Base-by-base conservation (phyloP, 148 eudicot species). In the Vaccinium myrtillus region DNA sequence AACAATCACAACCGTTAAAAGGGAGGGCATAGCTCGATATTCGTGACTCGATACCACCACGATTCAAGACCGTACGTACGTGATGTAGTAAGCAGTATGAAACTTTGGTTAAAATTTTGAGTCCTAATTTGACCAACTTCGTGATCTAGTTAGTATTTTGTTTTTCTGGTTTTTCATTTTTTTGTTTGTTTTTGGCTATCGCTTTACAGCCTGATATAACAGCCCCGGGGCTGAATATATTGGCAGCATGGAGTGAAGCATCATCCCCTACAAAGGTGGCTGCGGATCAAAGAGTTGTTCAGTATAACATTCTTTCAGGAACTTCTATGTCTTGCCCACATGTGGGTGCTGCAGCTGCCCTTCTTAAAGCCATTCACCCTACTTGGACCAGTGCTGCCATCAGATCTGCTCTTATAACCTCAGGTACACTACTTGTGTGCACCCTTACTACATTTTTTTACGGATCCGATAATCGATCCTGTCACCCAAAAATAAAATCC, bases 301-400 rank as follows among this genome's bases (percentile, higher is more conserved):
- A 91, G 86, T 95, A 94, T 87, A 95, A 94, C 76, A 89, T 95
- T 43, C 79, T 85, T 25, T 95, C 98, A 0, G 98, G 98, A 80
- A 95, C 98, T 78, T 95, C 98, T 8, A 95, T 95, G 98, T 88
- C 98, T n/a, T 94, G 97, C 88, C 98, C 98, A 70, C 98, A 95
- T 87, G 92, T 95, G 13, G 86, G 92, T 3, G 98, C 90, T 43
- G 94, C 97, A 50, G 92, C 97, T 18, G 97, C 94, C 4, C 93
- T 95, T 77, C 90, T 94, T 69, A 95, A 91, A 83, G 97, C 97
- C 32, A 83, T 92, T 19, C 93, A 95, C 82, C 98, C 98, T 55
- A 69, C 81, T 53, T 95, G 98, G 98, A 90, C 90, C 77, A 88
- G 92, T 81, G 97, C 98, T 25, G 98, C 97, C 54, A 91, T 95